Evolutionary conservation across 2,329 filamentous ascomycete species (phyloP).

Genomic region (Aspergillus vadensis): DNA sequence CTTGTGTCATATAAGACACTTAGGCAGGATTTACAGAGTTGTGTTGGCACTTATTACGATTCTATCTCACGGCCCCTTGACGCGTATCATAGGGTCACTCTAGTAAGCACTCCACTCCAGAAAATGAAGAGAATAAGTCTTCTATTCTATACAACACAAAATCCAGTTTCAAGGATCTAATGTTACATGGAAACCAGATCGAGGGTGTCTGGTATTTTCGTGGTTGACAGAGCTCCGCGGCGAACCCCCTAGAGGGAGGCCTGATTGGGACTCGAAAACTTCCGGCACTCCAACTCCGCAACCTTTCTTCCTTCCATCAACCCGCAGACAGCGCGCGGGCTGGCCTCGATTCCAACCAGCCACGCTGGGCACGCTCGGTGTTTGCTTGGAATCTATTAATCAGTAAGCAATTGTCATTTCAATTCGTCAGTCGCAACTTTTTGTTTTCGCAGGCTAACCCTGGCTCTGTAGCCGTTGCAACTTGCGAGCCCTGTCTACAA

Average conservation of each 20-base stretch:
- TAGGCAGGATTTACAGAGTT: background rate
- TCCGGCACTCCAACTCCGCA: conserved; percentile 29
- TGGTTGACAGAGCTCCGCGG: conserved; percentile 22
- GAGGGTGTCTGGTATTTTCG: conserved; percentile 15
- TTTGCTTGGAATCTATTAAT: conserved; percentile 26
- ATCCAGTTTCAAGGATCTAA: conserved; percentile 8
- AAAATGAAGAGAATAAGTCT: background rate
- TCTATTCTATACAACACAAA: background rate
- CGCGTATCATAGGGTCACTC: background rate
- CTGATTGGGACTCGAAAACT: conserved; percentile 34
- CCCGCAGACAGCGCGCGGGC: conserved; percentile 35
- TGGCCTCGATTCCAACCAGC: conserved; percentile 34
- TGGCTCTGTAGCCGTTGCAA: conserved; percentile 19
- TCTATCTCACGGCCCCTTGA: conserved; percentile 1
- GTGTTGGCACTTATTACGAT: background rate
- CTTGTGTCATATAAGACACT: background rate
- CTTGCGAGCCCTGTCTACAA: conserved; percentile 24
- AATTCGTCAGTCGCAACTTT: background rate
- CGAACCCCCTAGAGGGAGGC: conserved; percentile 26
- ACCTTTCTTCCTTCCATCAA: conserved; percentile 30
- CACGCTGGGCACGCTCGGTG: conserved; percentile 34
- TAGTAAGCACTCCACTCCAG: background rate
- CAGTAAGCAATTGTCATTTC: conserved; percentile 25
- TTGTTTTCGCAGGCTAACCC: conserved; percentile 25
- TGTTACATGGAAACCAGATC: conserved; percentile 2